A percentile compares a stretch with the other conserved stretches of the same genome.
These are phyloP conservation scores for Apiospora malaysiana DNA, from an alignment of 2,329 filamentous ascomycete genomes.

Conservation along the genomic window DNA sequence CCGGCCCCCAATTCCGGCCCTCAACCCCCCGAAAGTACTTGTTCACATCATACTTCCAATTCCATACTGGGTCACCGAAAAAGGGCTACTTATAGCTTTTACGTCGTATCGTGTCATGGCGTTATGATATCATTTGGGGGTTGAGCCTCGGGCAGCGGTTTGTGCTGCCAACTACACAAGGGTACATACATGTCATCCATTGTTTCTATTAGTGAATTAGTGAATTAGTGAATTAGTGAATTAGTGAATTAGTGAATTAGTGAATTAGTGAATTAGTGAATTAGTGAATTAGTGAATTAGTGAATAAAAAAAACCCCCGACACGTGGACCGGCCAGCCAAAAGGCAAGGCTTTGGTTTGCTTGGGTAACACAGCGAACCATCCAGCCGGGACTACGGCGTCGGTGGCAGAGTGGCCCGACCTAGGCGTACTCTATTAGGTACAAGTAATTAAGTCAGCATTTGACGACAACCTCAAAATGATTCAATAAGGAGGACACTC, in stretches of 20 bases:
- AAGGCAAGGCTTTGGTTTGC: not conserved
- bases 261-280: too few relatives aligned
- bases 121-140: not conserved
- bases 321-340: not conserved
- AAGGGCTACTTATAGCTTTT: not conserved
- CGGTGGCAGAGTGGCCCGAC: too few relatives aligned
- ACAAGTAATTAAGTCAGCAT: not conserved
- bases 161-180: not conserved
- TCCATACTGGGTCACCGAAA: not conserved
- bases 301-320: too few relatives aligned
- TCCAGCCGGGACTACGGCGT: not conserved
- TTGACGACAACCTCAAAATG: not conserved
- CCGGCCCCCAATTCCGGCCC: not conserved
- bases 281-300: too few relatives aligned
- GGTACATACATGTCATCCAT: too few relatives aligned
- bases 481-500: not conserved
- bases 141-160: not conserved
- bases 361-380: not conserved
- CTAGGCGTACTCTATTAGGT: too few relatives aligned
- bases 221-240: too few relatives aligned
- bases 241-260: too few relatives aligned
- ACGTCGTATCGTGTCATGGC: not conserved
- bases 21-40: not conserved
- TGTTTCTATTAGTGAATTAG: not conserved
- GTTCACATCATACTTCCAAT: not conserved